Evolutionary conservation across 2,329 filamentous ascomycete genomes (phyloP).

Genomic region (Fusarium verticillioides): DNA sequence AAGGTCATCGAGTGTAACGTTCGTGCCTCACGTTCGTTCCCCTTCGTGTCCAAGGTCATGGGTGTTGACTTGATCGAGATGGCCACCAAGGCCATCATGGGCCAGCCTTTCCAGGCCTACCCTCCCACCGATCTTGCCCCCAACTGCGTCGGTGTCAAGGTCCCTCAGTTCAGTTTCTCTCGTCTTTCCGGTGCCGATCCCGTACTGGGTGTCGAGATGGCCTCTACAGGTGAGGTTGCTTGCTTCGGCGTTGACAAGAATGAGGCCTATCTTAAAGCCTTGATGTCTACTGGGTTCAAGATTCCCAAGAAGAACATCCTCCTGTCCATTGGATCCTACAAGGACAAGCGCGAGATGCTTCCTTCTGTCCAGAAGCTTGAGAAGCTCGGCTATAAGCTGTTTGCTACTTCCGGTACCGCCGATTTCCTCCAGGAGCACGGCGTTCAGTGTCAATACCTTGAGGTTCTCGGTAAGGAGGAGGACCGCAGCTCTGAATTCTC

Average conservation of each 20-base stretch:
- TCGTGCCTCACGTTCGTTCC: conserved; percentile 93
- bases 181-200: conserved; percentile 95
- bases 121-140: conserved; percentile 79
- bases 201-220: conserved; percentile 98
- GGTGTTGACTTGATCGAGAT: conserved; percentile 97
- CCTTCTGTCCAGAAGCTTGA: conserved; percentile 91
- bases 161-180: conserved; percentile 99
- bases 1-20: conserved; percentile 99
- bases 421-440: conserved; percentile 96
- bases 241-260: conserved; percentile 97
- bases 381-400: conserved; percentile 93
- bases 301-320: conserved; percentile 96
- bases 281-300: conserved; percentile 96
- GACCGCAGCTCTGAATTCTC: conserved; percentile 97
- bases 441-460: conserved; percentile 91
- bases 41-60: conserved; percentile 99
- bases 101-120: conserved; percentile 83
- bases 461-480: conserved; percentile 82
- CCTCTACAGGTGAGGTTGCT: conserved; percentile 96
- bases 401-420: conserved; percentile 94
- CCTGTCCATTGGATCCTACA: conserved; percentile 94
- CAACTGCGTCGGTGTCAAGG: conserved; percentile 94
- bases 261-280: conserved; percentile 95
- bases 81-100: conserved; percentile 97
- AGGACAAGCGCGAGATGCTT: conserved; percentile 98